Percentiles rank a stretch among this genome's conserved stretches.
Evolutionary conservation across 805 yeast species (phyloP).

Genomic region (Saturnispora diversa): DNA sequence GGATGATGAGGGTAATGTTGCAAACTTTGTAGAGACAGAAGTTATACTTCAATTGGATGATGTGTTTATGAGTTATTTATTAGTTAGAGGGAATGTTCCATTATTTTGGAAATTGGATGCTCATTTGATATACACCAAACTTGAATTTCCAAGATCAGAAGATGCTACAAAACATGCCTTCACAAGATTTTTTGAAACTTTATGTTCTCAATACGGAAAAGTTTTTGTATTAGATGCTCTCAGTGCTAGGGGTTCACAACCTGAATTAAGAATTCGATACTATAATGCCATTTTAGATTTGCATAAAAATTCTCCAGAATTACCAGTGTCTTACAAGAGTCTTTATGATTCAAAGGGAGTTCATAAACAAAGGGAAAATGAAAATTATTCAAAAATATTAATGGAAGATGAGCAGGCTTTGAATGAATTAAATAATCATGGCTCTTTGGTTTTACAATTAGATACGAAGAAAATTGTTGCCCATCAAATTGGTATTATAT

Average conservation of each 20-base stretch:
- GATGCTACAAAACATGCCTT: constrained; percentile 50
- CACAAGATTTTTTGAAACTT: constrained; percentile 39
- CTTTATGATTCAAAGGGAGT: constrained; percentile 28
- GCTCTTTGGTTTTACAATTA: constrained; percentile 38
- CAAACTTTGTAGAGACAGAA: constrained; percentile 50
- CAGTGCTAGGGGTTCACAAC: constrained; percentile 35
- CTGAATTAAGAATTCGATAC: constrained; percentile 37
- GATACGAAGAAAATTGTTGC: constrained; percentile 32
- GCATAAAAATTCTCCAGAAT: constrained; percentile 10
- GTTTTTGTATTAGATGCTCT: constrained; percentile 43
- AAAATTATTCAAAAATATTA: constrained; percentile 20
- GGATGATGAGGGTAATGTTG: constrained; percentile 54
- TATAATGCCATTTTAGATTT: constrained; percentile 21
- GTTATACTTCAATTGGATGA: constrained; percentile 32
- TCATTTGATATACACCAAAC: constrained; percentile 37
- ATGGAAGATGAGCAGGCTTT: constrained; percentile 17
- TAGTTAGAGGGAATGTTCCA: constrained; percentile 48
- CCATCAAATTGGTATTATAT: constrained; percentile 43
- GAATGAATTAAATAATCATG: constrained; percentile 34
- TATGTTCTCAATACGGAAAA: constrained; percentile 42
- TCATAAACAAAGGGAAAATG: constrained; percentile 26
- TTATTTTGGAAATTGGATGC: constrained; percentile 46
- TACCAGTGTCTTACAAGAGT: constrained; percentile 26
- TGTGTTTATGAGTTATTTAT: constrained; percentile 35
- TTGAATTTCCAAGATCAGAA: constrained; percentile 41